A percentile compares a stretch with the other conserved stretches of the same genome.
Evolutionary conservation across 2,329 filamentous ascomycete genomes (phyloP).

Genomic region (Calycina marina): DNA sequence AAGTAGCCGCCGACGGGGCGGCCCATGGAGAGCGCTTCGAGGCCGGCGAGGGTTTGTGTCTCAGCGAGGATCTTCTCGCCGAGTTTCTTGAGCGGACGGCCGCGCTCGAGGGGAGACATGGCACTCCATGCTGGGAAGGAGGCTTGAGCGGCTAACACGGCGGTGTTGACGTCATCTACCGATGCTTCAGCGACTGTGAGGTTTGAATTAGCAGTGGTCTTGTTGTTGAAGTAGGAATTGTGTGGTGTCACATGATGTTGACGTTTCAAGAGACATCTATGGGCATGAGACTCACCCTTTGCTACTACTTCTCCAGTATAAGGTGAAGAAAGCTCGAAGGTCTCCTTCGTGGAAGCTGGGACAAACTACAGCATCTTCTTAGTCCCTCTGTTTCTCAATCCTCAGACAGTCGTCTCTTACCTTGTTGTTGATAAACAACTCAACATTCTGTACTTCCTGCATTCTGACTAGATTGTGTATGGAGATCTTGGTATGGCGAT

Average conservation of each 20-base stretch:
- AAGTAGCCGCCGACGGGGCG: slow-evolving; percentile 20
- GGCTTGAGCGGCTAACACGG: slow-evolving; percentile 29
- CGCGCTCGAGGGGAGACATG: slow-evolving; percentile 26
- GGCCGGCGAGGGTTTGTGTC: slow-evolving; percentile 31
- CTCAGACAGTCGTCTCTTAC: neutral
- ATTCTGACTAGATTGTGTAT: too few relatives aligned
- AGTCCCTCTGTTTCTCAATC: neutral
- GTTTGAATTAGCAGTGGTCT: neutral
- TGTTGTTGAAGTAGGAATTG: neutral
- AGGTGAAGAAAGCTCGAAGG: slow-evolving; percentile 30
- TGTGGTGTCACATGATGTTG: too few relatives aligned
- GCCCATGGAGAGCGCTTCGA: slow-evolving; percentile 25
- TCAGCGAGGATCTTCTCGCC: slow-evolving; percentile 28
- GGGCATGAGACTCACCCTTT: slow-evolving; percentile 10
- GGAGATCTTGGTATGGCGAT: too few relatives aligned
- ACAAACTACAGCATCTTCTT: slow-evolving; percentile 24
- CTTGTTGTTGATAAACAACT: neutral
- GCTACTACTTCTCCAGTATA: slow-evolving; percentile 26
- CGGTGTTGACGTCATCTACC: slow-evolving; percentile 27
- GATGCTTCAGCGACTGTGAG: slow-evolving; percentile 30
- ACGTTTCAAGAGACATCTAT: too few relatives aligned
- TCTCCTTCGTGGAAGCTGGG: slow-evolving; percentile 29
- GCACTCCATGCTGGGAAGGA: slow-evolving; percentile 32
- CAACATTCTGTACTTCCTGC: too few relatives aligned
- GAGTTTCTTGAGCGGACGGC: slow-evolving; percentile 29